These are phyloP conservation scores for Graphilbum sp. DNA, from an alignment of 2,329 filamentous ascomycete genomes.

Conservation along the genomic window DNA sequence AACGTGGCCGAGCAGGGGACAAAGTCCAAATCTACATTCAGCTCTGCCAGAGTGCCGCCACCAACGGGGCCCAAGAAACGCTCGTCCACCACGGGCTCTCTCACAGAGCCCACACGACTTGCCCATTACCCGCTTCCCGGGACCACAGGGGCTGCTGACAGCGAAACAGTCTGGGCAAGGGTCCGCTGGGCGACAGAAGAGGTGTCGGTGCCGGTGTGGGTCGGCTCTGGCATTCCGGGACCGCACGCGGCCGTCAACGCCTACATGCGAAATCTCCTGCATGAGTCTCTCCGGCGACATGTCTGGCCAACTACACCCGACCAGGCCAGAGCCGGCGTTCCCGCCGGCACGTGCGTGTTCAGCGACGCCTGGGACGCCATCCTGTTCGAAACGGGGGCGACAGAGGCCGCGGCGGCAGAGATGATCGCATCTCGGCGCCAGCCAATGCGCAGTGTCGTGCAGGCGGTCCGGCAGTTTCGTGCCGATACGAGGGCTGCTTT, in stretches of 20 bases:
- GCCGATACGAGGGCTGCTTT: slow-evolving; percentile 15
- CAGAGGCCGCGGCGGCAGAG: too few species aligned
- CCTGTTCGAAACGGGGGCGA: too few species aligned
- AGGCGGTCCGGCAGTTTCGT: slow-evolving; percentile 24
- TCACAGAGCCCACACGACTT: slow-evolving; percentile 1
- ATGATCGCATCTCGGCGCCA: too few species aligned
- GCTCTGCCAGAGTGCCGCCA: too few species aligned
- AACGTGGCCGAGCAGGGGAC: too few species aligned
- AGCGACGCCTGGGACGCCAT: slow-evolving; percentile 35
- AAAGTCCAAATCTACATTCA: too few species aligned
- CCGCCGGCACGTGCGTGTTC: slow-evolving; percentile 27
- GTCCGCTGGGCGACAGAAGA: slow-evolving; percentile 15
- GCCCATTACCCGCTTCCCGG: slow-evolving; percentile 5
- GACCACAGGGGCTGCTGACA: neutral
- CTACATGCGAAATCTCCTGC: slow-evolving; percentile 28
- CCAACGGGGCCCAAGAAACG: too few species aligned
- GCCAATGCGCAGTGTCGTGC: slow-evolving; percentile 26
- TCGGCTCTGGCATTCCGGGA: slow-evolving; percentile 21
- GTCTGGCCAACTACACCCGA: slow-evolving; percentile 30
- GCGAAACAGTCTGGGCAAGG: slow-evolving; percentile 12
- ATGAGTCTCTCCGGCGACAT: slow-evolving; percentile 15
- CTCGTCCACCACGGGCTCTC: too few species aligned
- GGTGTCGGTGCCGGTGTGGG: slow-evolving; percentile 26
- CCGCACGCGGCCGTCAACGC: slow-evolving; percentile 23
- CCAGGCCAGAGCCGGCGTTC: slow-evolving; percentile 34